Evolutionary conservation across 192 early-diverging fungal genomes (phyloP).

Genomic region (Gonapodya prolifera): DNA sequence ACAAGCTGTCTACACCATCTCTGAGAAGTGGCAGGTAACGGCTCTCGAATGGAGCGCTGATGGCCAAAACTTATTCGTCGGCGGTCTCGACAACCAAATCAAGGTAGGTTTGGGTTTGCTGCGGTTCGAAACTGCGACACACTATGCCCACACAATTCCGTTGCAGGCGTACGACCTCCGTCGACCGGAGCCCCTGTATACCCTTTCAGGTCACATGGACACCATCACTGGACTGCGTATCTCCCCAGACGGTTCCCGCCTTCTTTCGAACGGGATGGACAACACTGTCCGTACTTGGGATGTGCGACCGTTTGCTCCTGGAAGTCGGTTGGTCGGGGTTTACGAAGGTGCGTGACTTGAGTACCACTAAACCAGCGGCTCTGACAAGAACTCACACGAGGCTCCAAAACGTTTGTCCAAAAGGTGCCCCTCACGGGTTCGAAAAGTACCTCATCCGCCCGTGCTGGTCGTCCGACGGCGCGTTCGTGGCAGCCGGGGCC

Average conservation of each 20-base stretch:
- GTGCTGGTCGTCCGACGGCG: constrained; percentile 75
- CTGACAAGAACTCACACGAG: no score
- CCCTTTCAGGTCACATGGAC: constrained; percentile 72
- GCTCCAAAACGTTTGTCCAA: no score
- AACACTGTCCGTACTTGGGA: constrained; percentile 95
- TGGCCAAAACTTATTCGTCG: constrained; percentile 66
- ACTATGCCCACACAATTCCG: no score
- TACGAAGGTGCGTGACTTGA: no score
- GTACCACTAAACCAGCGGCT: no score
- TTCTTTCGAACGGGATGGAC: constrained; percentile 86
- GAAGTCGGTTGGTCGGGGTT: constrained; percentile 59
- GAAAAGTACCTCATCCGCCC: constrained; percentile 89
- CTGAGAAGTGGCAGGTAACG: constrained; percentile 62
- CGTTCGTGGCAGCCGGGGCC: constrained; percentile 66
- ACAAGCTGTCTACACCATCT: no score
- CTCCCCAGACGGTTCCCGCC: constrained; percentile 68
- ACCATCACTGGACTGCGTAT: constrained; percentile 76
- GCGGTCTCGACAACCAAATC: constrained; percentile 84
- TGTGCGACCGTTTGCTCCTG: constrained; percentile 70
- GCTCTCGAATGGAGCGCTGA: constrained; percentile 57
- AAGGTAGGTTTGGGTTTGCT: no score
- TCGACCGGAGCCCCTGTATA: constrained; percentile 45
- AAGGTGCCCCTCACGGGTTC: constrained; percentile 91
- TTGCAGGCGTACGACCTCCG: constrained; percentile 92
- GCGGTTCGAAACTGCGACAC: no score